Evolutionary conservation across 2,329 filamentous ascomycete species (phyloP).

Genomic region (Didymella segeticola): DNA sequence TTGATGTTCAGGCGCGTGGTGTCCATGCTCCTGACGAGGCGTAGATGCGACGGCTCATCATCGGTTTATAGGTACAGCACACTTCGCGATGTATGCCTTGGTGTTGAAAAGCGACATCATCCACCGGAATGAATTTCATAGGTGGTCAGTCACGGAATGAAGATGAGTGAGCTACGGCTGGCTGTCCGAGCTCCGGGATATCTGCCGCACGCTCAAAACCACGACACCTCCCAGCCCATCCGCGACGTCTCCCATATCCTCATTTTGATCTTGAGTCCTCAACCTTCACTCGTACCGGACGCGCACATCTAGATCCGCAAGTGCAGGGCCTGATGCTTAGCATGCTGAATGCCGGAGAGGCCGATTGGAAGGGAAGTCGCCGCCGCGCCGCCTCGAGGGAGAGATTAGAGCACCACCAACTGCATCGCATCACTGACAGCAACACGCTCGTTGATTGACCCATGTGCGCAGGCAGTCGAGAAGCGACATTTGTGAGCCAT

Average conservation of each 20-base stretch:
- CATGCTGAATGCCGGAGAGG: neutral
- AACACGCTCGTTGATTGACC: neutral
- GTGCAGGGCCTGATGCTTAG: neutral
- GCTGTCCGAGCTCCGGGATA: conserved; percentile 5
- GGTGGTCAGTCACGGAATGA: conserved; percentile 1
- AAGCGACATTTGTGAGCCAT: neutral
- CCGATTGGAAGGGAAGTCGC: neutral
- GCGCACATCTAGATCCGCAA: neutral
- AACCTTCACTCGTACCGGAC: neutral
- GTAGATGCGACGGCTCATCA: no score
- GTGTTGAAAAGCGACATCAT: neutral
- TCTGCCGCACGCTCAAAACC: conserved; percentile 5
- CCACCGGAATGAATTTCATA: neutral
- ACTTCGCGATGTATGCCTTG: neutral
- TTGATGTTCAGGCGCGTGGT: no score
- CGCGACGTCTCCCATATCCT: neutral
- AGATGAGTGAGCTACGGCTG: neutral
- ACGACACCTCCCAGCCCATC: neutral
- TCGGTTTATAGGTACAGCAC: no score
- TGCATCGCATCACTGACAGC: neutral
- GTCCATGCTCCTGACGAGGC: no score
- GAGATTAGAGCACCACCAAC: neutral
- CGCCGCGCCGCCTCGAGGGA: neutral
- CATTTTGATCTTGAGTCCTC: neutral
- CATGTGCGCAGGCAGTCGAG: neutral